Conservation (phyloP, 495 filamentous ascomycete species). For the Thermothielavioides terrestris region DNA sequence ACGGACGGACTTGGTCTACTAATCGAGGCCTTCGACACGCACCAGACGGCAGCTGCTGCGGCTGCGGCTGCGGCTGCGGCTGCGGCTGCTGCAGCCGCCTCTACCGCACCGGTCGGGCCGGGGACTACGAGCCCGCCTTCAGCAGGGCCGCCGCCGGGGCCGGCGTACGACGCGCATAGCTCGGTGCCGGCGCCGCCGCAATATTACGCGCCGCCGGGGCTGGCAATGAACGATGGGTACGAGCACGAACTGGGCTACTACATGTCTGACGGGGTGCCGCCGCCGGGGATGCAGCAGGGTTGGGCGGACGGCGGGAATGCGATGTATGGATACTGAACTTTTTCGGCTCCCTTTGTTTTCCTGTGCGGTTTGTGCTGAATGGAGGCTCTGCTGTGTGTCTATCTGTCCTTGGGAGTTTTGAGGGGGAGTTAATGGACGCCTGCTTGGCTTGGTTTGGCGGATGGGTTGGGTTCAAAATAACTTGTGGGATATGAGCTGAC, state of each 20-base stretch:
- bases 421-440: too few species aligned
- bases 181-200: constrained; percentile 12
- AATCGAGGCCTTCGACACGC: constrained; percentile 25
- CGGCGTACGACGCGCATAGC: constrained; percentile 18
- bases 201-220: constrained; percentile 15
- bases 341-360: too few species aligned
- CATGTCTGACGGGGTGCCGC: constrained; percentile 18
- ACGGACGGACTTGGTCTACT: constrained; percentile 23
- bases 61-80: neutral
- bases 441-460: too few species aligned
- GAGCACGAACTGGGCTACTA: constrained; percentile 26
- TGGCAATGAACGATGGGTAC: constrained; percentile 24
- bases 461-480: too few species aligned
- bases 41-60: constrained; percentile 5
- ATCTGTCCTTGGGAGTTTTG: neutral
- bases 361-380: neutral
- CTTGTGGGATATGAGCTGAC: too few species aligned
- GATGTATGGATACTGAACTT: constrained; percentile 19
- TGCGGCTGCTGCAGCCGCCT: too few species aligned
- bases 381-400: neutral
- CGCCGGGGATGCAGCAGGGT: constrained; percentile 11
- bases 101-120: neutral
- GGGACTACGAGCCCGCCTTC: neutral
- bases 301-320: constrained; percentile 15
- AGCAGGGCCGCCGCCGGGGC: neutral